A percentile compares a stretch with the other conserved stretches of the same genome.
Evolutionary conservation across 2,329 filamentous ascomycete species (phyloP).

Genomic region (Aphanoascus verrucosus): DNA sequence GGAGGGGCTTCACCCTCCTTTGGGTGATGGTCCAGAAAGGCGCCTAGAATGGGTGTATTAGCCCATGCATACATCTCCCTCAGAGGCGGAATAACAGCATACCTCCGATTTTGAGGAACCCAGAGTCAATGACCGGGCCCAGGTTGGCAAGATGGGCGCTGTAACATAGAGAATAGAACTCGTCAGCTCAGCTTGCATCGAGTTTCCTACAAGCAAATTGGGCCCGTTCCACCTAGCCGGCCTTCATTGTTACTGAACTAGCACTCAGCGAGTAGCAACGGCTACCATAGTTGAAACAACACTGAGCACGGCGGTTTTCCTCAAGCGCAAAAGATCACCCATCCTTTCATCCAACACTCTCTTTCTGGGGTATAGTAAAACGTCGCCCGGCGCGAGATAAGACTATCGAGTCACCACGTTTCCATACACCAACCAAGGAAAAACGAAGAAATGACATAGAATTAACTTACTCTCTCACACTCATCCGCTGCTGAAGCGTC

Average conservation of each 20-base stretch:
- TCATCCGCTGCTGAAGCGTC: slow-evolving; percentile 49
- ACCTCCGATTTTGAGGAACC: slow-evolving; percentile 56
- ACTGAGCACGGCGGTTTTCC: too few relatives aligned
- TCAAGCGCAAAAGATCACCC: too few relatives aligned
- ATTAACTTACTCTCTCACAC: slow-evolving; percentile 29
- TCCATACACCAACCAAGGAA: neutral
- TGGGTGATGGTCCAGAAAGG: slow-evolving; percentile 55
- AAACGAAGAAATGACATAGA: neutral
- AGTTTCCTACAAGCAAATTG: neutral
- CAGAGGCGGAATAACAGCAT: slow-evolving; percentile 16
- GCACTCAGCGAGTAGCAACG: too few relatives aligned
- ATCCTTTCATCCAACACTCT: too few relatives aligned
- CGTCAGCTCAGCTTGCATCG: neutral
- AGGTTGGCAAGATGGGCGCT: slow-evolving; percentile 49
- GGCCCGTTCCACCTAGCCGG: too few relatives aligned
- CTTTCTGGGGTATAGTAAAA: too few relatives aligned
- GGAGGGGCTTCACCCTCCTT: slow-evolving; percentile 50
- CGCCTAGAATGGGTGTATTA: slow-evolving; percentile 39
- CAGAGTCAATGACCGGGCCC: slow-evolving; percentile 43
- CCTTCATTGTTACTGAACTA: too few relatives aligned
- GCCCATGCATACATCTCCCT: neutral
- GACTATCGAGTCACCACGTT: neutral
- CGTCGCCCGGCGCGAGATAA: neutral
- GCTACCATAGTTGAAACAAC: too few relatives aligned
- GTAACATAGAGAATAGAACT: slow-evolving; percentile 12